phyloP scores from a whole-genome alignment of 768 basidiomycete species.

The Naganishia vaughanmartiniae region DNA sequence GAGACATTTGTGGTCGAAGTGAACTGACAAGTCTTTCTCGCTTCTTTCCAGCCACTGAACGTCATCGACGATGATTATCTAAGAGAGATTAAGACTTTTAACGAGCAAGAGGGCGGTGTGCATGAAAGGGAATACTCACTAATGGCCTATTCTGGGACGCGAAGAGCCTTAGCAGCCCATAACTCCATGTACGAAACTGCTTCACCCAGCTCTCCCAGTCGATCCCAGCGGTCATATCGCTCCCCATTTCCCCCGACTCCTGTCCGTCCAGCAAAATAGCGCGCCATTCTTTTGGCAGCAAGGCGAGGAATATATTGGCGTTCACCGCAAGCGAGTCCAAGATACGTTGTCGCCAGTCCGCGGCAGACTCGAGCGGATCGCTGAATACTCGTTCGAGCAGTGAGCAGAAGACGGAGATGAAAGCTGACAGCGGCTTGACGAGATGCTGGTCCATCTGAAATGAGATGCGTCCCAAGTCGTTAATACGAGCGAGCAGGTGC shows the following conservation, averaged over 20 bases:
- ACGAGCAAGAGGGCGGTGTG: neutral
- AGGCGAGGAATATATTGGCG: slow-evolving; percentile 36
- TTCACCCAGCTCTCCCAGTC: slow-evolving; percentile 29
- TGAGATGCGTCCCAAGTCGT: too few relatives aligned
- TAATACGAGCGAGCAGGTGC: too few relatives aligned
- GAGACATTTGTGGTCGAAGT: too few relatives aligned
- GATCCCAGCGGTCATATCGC: slow-evolving; percentile 11
- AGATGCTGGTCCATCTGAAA: slow-evolving; percentile 63
- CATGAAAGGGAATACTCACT: neutral
- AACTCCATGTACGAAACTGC: slow-evolving; percentile 27
- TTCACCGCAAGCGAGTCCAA: slow-evolving; percentile 35
- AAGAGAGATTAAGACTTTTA: neutral
- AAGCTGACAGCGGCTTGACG: slow-evolving; percentile 61
- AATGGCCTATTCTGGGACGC: slow-evolving; percentile 34
- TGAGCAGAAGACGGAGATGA: slow-evolving; percentile 41
- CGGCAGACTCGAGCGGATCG: slow-evolving; percentile 42
- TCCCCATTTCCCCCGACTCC: neutral
- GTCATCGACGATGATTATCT: slow-evolving; percentile 41
- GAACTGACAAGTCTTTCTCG: slow-evolving; percentile 20
- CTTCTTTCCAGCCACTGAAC: slow-evolving; percentile 40
- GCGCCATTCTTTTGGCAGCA: slow-evolving; percentile 36
- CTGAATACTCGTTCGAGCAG: slow-evolving; percentile 43
- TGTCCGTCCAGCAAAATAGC: slow-evolving; percentile 26
- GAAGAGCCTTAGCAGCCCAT: slow-evolving; percentile 36
- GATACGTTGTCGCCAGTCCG: slow-evolving; percentile 39